phyloP scores from a whole-genome alignment of 768 basidiomycete species.

The Trametes meyenii region DNA sequence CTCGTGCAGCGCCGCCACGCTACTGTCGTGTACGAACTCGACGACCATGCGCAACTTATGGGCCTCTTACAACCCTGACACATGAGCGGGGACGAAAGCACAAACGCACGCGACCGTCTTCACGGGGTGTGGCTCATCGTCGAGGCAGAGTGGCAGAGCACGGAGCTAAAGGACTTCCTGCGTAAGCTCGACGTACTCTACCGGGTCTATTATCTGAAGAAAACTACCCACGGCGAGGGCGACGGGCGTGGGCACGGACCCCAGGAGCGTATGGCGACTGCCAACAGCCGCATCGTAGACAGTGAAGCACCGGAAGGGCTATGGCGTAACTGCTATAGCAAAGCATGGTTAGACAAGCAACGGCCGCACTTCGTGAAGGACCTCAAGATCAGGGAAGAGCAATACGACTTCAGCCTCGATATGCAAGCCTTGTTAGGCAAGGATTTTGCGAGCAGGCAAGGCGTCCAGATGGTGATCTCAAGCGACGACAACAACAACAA shows the following conservation, averaged over 20 bases:
- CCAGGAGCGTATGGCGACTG: background rate
- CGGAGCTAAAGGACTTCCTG: background rate
- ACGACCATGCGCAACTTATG: background rate
- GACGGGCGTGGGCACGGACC: background rate
- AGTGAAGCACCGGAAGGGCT: background rate
- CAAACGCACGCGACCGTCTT: background rate
- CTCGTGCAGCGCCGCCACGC: background rate
- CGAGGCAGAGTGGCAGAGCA: slow-evolving; percentile 3
- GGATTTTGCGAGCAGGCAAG: background rate
- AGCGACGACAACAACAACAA: too few species aligned
- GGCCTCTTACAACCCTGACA: background rate
- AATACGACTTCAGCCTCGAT: background rate
- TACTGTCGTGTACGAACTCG: background rate
- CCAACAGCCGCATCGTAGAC: background rate
- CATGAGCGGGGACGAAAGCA: background rate
- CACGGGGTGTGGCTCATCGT: background rate
- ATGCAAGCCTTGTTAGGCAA: background rate
- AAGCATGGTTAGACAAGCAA: background rate
- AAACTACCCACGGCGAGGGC: background rate
- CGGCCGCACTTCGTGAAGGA: background rate
- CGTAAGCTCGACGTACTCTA: background rate
- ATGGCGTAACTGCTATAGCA: background rate
- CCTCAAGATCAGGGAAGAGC: background rate
- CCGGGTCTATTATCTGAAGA: background rate
- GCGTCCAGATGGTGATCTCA: background rate